Conservation (phyloP, 208 protist genomes). For the Trypanosomatidae sp. region DNA sequence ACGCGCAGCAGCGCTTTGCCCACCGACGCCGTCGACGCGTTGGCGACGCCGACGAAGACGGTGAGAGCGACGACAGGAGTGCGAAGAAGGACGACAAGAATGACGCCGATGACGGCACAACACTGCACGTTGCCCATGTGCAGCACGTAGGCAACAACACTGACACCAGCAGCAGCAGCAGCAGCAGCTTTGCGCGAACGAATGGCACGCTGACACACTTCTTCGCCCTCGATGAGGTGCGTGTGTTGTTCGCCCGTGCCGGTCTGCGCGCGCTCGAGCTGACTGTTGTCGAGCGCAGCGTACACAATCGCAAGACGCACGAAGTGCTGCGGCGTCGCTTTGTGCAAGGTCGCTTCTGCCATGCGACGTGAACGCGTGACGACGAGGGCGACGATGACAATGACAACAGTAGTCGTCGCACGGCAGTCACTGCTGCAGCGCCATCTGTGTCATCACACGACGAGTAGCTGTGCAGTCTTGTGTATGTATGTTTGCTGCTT, state of each 20-base stretch:
- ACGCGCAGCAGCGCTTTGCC: constrained; percentile 66
- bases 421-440: no score
- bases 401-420: no score
- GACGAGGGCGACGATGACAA: no score
- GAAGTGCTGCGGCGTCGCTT: constrained; percentile 42
- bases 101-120: neutral
- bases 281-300: constrained; percentile 48
- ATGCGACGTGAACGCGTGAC: constrained; percentile 2
- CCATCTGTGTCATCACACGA: neutral
- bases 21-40: constrained; percentile 1
- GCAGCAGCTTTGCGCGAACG: constrained; percentile 60
- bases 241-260: constrained; percentile 23
- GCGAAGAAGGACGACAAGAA: neutral
- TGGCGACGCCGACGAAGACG: neutral
- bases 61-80: neutral
- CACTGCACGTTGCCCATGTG: constrained; percentile 1
- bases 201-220: constrained; percentile 85
- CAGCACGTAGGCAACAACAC: no score
- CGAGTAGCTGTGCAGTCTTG: neutral
- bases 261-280: constrained; percentile 48
- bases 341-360: constrained; percentile 64
- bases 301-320: constrained; percentile 53
- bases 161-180: no score
- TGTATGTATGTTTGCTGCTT: neutral
- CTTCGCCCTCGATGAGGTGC: constrained; percentile 58